A percentile compares a stretch with the other conserved stretches of the same genome.
Conservation (phyloP, 805 yeast genomes). For the Suhomyces sp. region DNA sequence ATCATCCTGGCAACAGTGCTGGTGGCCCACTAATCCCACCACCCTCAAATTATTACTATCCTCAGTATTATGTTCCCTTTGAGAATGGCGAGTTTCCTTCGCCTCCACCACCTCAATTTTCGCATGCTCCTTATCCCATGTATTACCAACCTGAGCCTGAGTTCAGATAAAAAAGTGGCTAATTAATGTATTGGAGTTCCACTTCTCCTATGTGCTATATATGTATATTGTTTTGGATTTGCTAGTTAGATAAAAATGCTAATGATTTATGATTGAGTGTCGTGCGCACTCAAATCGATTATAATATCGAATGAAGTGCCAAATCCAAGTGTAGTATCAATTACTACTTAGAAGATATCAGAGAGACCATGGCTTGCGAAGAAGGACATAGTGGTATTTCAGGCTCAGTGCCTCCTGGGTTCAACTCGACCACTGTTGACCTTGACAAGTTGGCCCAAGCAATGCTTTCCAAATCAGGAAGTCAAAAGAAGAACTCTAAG, state of each 20-base stretch:
- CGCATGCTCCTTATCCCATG: constrained; percentile 14
- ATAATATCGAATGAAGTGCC: too few species aligned
- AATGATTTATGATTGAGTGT: too few species aligned
- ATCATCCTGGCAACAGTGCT: constrained; percentile 19
- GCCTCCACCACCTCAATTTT: constrained; percentile 11
- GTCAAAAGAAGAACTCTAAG: constrained; percentile 31
- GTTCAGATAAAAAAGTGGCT: too few species aligned
- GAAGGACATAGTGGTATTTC: not conserved
- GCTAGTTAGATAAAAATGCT: too few species aligned
- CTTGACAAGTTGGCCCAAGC: constrained; percentile 5
- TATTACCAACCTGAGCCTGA: constrained; percentile 10
- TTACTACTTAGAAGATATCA: too few species aligned
- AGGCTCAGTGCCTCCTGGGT: not conserved
- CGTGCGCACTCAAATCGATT: too few species aligned
- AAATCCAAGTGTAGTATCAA: too few species aligned
- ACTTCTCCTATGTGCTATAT: too few species aligned
- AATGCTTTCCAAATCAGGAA: not conserved
- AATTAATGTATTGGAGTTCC: too few species aligned
- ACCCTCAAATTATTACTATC: constrained; percentile 27
- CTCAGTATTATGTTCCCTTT: constrained; percentile 25
- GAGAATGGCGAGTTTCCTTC: constrained; percentile 17
- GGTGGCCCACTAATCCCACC: constrained; percentile 20
- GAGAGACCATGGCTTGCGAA: constrained; percentile 1
- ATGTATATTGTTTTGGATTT: too few species aligned
- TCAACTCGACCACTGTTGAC: constrained; percentile 1